phyloP scores from a whole-genome alignment of 2,329 filamentous ascomycete genomes.

The Metarhizium sp. region DNA sequence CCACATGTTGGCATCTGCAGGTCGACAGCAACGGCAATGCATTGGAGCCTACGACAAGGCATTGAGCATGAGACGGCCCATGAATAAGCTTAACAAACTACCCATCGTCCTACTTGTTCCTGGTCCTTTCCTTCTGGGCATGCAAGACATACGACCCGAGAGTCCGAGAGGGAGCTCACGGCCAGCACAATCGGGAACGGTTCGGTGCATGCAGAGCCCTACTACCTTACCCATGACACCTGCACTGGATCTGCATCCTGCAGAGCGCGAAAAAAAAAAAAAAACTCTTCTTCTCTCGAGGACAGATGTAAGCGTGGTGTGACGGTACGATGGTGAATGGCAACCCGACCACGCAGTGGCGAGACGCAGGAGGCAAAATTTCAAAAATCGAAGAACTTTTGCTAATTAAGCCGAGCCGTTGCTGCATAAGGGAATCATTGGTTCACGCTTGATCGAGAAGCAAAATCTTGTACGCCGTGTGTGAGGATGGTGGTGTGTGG shows the following conservation, averaged over 20 bases:
- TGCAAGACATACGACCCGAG: background rate
- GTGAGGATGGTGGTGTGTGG: background rate
- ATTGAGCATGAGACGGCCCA: background rate
- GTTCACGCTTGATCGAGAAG: background rate
- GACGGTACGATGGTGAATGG: background rate
- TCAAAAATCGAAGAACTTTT: background rate
- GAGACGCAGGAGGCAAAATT: background rate
- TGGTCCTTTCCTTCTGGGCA: background rate
- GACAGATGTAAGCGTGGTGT: background rate
- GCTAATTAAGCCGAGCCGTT: background rate
- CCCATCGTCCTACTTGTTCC: background rate
- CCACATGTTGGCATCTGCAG: background rate
- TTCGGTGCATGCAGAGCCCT: background rate
- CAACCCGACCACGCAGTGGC: background rate
- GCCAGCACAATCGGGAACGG: background rate
- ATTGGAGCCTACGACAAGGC: background rate
- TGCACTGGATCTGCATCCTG: background rate
- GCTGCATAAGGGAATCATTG: background rate
- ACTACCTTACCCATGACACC: background rate
- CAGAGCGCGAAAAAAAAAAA: background rate
- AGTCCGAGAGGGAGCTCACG: background rate
- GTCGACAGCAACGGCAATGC: background rate
- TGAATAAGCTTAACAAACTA: slow-evolving; percentile 1
- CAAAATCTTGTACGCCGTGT: background rate
- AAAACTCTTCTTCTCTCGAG: background rate